Evolutionary conservation across 2,329 filamentous ascomycete species (phyloP).

Genomic region (Aspergillus thermomutatus): DNA sequence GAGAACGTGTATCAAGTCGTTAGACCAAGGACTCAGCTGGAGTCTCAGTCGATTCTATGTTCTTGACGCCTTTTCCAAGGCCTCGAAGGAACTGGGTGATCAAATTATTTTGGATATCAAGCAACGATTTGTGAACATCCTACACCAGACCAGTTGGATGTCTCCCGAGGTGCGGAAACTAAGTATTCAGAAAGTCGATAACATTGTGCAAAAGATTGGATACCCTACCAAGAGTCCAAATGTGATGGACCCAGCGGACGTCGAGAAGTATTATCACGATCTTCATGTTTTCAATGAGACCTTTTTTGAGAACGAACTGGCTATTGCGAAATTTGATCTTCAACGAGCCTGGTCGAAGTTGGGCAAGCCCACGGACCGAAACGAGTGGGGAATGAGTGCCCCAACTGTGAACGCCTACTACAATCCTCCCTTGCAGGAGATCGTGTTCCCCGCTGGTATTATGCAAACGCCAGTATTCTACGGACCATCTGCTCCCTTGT

Average conservation of each 20-base stretch:
- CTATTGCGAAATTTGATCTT: conserved; percentile 49
- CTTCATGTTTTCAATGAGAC: conserved; percentile 50
- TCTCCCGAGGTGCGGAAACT: conserved; percentile 57
- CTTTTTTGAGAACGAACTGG: conserved; percentile 59
- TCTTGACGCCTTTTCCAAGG: conserved; percentile 63
- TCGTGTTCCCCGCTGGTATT: conserved; percentile 67
- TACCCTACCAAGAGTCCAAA: conserved; percentile 63
- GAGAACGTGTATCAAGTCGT: conserved; percentile 60
- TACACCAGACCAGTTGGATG: conserved; percentile 63
- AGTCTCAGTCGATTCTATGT: conserved; percentile 69
- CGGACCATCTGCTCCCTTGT: conserved; percentile 56
- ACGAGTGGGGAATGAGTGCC: conserved; percentile 60
- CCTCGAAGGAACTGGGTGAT: conserved; percentile 64
- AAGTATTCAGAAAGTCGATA: conserved; percentile 62
- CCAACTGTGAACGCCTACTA: conserved; percentile 66
- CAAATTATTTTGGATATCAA: conserved; percentile 70
- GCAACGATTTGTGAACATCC: conserved; percentile 59
- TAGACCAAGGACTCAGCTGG: conserved; percentile 62
- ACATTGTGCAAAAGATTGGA: conserved; percentile 66
- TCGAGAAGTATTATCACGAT: conserved; percentile 56
- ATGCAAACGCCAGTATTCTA: conserved; percentile 68
- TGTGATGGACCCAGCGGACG: conserved; percentile 55
- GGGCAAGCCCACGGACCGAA: conserved; percentile 58
- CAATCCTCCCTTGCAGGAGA: conserved; percentile 62
- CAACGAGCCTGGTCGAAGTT: conserved; percentile 55